Percentiles rank a stretch among this genome's conserved stretches.
Conservation (phyloP, 106 monocot genomes). For the Dendrobium catenatum region DNA sequence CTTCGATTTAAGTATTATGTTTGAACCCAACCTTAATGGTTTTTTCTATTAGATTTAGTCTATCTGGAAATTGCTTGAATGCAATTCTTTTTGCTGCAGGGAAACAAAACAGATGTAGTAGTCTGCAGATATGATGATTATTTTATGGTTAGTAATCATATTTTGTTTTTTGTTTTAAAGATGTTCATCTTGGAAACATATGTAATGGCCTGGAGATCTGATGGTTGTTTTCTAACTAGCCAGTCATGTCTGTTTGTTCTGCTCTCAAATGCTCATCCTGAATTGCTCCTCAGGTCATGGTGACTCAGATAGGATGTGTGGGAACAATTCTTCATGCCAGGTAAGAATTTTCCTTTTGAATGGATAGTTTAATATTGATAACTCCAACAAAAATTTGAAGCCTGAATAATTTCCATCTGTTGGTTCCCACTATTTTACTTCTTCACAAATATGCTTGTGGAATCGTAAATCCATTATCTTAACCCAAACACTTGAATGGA, state of each 20-base stretch:
- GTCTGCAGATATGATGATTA: conserved; percentile 70
- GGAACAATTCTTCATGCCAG: conserved; percentile 89
- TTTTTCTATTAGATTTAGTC: background rate
- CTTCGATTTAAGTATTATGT: background rate
- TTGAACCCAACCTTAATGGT: background rate
- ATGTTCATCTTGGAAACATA: background rate
- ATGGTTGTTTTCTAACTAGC: conserved; percentile 61
- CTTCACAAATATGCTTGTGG: background rate
- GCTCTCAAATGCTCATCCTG: background rate
- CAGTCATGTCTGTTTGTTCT: background rate
- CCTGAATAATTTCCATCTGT: background rate
- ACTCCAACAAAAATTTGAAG: background rate
- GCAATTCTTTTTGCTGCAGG: conserved; percentile 32
- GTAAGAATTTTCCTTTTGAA: conserved; percentile 18
- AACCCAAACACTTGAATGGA: background rate
- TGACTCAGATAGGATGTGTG: conserved; percentile 81
- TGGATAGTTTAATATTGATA: background rate
- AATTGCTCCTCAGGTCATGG: conserved; percentile 50
- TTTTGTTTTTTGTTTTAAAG: background rate
- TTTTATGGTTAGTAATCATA: conserved; percentile 51
- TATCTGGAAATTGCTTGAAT: background rate
- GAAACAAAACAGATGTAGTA: conserved; percentile 71
- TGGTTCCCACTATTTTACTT: too few relatives aligned
- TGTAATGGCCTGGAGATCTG: conserved; percentile 44
- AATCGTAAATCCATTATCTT: background rate